A percentile compares a stretch with the other conserved stretches of the same genome.
These are phyloP conservation scores for apple (Malus domestica) DNA, from an alignment of 306 rosid genomes.

Conservation along the genomic window DNA sequence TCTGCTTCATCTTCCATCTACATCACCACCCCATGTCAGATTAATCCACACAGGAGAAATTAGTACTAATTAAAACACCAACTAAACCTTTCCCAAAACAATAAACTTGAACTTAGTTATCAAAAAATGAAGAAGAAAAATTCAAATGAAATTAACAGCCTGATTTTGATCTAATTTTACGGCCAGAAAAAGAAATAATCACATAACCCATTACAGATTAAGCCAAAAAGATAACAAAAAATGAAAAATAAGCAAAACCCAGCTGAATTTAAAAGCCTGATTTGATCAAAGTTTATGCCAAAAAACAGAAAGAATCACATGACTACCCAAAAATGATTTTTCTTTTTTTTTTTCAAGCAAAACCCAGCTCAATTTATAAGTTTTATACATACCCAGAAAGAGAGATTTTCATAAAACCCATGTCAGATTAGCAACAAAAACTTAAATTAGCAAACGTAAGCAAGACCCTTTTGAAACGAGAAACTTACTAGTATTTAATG, in stretches of 20 bases:
- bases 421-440: background rate
- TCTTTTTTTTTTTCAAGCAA: background rate
- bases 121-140: background rate
- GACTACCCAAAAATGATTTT: background rate
- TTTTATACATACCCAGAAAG: background rate
- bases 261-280: background rate
- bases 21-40: slow-evolving; percentile 5
- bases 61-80: background rate
- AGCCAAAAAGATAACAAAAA: background rate
- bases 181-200: slow-evolving; percentile 3
- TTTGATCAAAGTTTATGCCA: background rate
- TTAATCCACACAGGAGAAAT: background rate
- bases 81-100: background rate
- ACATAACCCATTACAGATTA: background rate
- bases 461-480: slow-evolving; percentile 9
- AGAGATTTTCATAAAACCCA: background rate
- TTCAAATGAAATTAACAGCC: background rate
- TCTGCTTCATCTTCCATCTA: slow-evolving; percentile 60
- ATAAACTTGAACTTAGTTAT: background rate
- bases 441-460: background rate
- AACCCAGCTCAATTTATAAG: background rate
- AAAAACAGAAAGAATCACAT: slow-evolving; percentile 7
- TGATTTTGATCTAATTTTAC: background rate
- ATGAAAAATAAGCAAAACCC: background rate
- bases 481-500: slow-evolving; percentile 11